Base-by-base conservation (phyloP, 192 early-diverging fungal genomes). In the Allomyces javanicus region DNA sequence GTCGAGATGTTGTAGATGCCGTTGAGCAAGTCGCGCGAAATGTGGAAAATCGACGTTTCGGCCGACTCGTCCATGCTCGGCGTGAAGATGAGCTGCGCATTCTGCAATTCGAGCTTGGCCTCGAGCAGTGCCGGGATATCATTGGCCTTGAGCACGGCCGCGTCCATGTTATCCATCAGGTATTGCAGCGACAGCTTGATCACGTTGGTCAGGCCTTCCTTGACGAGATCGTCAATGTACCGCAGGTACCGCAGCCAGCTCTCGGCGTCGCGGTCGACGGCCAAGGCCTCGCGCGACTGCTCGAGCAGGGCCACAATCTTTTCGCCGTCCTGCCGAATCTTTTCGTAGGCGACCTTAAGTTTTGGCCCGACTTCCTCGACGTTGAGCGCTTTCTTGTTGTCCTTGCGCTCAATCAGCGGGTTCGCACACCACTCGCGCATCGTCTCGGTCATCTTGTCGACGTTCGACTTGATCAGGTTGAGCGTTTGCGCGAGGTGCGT, bases 391-490 rank as follows among this genome's bases (percentile, higher is more conserved):
- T 94, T 96, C 75, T 98, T 99, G 72, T 70, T 81, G 68, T 89
- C 86, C 67, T 93, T 89, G 96, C 96, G 98, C 71, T 98, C 96
- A 7, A 76, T 75, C 43, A 87, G 77, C 64, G 92, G 83, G 25
- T 89, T 82, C 11, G 78, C 76, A 68, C 96, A 92, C 69, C 91
- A 89, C 66, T 82, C 78, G 65, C 93, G 89, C 11, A 96, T 81
- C 0, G 84, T 74, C 69, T 88, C 84, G 77, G 96, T 94, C 72
- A 98, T 93, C 0, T 86, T 81, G n/a, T 89, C 80, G 69, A 97
- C 94, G 80, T 97, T 96, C 75, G 82, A 78, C 79, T 97, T 91
- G 64, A 99, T 58, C 50, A 58, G 50, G 17, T 14, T 58, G 19
- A 85, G 71, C 10, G 83, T 71, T 65, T 84, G 84, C 65, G 76